Evolutionary conservation across 495 filamentous ascomycete species (phyloP).

Genomic region (Neurospora intermedia): DNA sequence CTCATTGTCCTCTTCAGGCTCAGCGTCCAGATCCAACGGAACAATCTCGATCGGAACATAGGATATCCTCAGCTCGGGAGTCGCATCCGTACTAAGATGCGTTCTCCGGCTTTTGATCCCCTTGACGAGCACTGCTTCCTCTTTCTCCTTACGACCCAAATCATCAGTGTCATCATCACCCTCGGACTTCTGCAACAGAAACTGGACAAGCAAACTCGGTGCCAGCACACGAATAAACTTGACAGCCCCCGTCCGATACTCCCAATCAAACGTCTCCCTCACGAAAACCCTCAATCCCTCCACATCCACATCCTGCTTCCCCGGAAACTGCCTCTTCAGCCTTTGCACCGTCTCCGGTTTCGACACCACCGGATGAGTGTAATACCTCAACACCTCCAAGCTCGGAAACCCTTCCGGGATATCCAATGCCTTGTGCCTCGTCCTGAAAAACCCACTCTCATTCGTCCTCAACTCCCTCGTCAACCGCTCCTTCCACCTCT

Average conservation of each 20-base stretch:
- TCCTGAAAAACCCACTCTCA: constrained; percentile 69
- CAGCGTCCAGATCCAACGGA: constrained; percentile 57
- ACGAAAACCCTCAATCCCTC: constrained; percentile 59
- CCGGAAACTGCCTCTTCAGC: constrained; percentile 45
- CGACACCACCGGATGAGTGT: constrained; percentile 77
- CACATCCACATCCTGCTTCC: constrained; percentile 57
- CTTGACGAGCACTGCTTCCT: constrained; percentile 42
- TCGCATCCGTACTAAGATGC: constrained; percentile 64
- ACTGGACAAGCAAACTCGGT: constrained; percentile 60
- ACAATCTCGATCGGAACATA: constrained; percentile 71
- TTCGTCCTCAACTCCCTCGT: constrained; percentile 71
- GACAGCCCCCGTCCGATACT: constrained; percentile 59
- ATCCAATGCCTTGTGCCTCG: constrained; percentile 57
- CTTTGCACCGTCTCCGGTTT: constrained; percentile 44
- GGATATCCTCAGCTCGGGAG: constrained; percentile 64
- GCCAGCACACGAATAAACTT: constrained; percentile 78
- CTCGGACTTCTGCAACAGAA: constrained; percentile 39
- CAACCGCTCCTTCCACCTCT: constrained; percentile 65
- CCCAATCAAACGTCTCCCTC: constrained; percentile 78
- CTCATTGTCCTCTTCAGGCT: constrained; percentile 47
- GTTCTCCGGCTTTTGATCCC: constrained; percentile 54
- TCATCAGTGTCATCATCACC: constrained; percentile 20
- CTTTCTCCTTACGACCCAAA: constrained; percentile 29
- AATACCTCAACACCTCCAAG: constrained; percentile 66
- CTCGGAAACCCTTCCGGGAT: constrained; percentile 81